Conservation (phyloP, 345 rosid species). For the Turritis glabra region DNA sequence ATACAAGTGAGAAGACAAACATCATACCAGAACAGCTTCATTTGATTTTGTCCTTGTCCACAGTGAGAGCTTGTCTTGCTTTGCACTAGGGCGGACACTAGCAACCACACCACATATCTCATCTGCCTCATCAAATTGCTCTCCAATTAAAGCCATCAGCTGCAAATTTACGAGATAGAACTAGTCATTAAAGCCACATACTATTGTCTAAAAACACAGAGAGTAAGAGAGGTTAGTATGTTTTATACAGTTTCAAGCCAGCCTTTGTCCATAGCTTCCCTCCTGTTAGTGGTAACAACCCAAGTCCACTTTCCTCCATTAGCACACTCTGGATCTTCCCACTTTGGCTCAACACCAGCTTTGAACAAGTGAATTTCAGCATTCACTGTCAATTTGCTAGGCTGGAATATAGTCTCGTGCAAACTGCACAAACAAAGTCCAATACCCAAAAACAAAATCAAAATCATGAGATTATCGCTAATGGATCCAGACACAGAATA, state of each 20-base stretch:
- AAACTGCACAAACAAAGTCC: slow-evolving; percentile 48
- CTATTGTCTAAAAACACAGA: background rate
- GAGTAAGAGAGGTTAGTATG: background rate
- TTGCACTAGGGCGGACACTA: slow-evolving; percentile 58
- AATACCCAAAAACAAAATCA: background rate
- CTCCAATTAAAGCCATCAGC: slow-evolving; percentile 96
- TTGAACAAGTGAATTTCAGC: slow-evolving; percentile 87
- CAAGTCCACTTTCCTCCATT: slow-evolving; percentile 95
- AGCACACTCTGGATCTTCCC: slow-evolving; percentile 98
- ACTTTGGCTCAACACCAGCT: slow-evolving; percentile 90
- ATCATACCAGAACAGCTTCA: slow-evolving; percentile 84
- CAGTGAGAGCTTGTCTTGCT: slow-evolving; percentile 81
- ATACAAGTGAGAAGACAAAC: background rate
- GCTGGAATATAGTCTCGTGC: slow-evolving; percentile 75
- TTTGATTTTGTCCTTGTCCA: slow-evolving; percentile 91
- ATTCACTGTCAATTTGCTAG: slow-evolving; percentile 60
- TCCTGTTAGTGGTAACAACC: slow-evolving; percentile 56
- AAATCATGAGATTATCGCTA: background rate
- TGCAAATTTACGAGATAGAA: slow-evolving; percentile 3
- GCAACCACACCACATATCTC: slow-evolving; percentile 97
- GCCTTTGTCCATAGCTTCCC: slow-evolving; percentile 57
- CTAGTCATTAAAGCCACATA: background rate
- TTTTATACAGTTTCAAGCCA: slow-evolving; percentile 83
- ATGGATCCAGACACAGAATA: background rate
- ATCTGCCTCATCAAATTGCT: slow-evolving; percentile 86